A percentile compares a stretch with the other conserved stretches of the same genome.
Evolutionary conservation across 1,284 basidiomycete genomes (phyloP).

Genomic region (Laetiporus sulphureus): DNA sequence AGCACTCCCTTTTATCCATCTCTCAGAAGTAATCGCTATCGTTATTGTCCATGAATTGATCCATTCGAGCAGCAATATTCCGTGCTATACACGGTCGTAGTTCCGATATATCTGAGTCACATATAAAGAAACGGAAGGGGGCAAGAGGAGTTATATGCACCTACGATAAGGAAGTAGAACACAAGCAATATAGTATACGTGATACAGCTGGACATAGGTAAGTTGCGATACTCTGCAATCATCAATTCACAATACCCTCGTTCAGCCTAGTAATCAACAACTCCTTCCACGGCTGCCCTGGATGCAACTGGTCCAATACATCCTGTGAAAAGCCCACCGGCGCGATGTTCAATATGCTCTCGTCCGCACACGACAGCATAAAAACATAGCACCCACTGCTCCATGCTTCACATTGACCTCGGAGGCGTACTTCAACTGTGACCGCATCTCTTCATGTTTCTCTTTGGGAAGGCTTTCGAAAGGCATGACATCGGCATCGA

Average conservation of each 20-base stretch:
- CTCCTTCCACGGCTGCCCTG: constrained; percentile 16
- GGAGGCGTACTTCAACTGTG: constrained; percentile 13
- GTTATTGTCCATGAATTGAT: too few relatives aligned
- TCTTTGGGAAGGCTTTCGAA: constrained; percentile 10
- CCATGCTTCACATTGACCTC: constrained; percentile 13
- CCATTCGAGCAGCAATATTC: too few relatives aligned
- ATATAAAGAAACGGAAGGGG: too few relatives aligned
- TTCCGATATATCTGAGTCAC: too few relatives aligned
- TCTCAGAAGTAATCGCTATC: too few relatives aligned
- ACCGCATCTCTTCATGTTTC: constrained; percentile 16
- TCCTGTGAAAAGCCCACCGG: constrained; percentile 17
- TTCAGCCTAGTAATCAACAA: constrained; percentile 14
- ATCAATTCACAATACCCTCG: constrained; percentile 16
- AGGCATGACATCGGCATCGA: constrained; percentile 15
- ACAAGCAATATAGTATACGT: too few relatives aligned
- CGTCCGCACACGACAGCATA: constrained; percentile 13
- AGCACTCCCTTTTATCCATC: too few relatives aligned
- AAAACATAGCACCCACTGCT: constrained; percentile 13
- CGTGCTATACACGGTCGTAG: too few relatives aligned
- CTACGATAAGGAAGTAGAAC: too few relatives aligned
- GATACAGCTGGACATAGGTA: too few relatives aligned
- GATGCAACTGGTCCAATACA: constrained; percentile 8
- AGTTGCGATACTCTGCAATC: too few relatives aligned
- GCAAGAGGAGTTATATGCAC: too few relatives aligned
- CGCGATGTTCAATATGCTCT: constrained; percentile 13